Conservation (phyloP, 495 filamentous ascomycete species). For the Xylaria telfairii region DNA sequence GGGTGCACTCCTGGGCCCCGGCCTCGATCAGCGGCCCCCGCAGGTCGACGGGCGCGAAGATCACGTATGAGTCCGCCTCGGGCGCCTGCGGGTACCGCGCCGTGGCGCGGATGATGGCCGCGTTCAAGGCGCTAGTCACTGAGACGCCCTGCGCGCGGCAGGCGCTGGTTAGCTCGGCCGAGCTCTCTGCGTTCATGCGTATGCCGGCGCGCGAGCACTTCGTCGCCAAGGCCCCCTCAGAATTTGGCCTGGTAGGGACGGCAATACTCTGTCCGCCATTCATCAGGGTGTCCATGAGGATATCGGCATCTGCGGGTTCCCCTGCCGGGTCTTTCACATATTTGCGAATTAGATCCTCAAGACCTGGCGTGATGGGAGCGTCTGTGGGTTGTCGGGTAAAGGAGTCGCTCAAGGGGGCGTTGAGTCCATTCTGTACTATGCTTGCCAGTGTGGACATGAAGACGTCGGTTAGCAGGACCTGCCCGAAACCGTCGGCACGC, state of each 20-base stretch:
- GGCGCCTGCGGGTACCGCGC: constrained; percentile 21
- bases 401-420: constrained; percentile 1
- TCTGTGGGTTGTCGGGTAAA: not conserved
- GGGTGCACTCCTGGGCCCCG: constrained; percentile 15
- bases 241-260: constrained; percentile 10
- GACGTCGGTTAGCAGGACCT: constrained; percentile 27
- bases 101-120: constrained; percentile 31
- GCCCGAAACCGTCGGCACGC: constrained; percentile 39
- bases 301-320: constrained; percentile 5
- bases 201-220: not conserved
- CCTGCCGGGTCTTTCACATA: not conserved
- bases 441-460: constrained; percentile 28
- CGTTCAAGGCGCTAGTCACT: constrained; percentile 32
- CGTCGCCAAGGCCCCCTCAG: not conserved
- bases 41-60: constrained; percentile 33
- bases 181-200: not conserved
- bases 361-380: not conserved
- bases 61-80: constrained; percentile 14
- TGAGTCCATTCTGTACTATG: not conserved
- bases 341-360: constrained; percentile 16
- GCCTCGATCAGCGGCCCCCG: constrained; percentile 18
- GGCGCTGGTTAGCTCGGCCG: constrained; percentile 14
- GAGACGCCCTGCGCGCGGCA: constrained; percentile 20
- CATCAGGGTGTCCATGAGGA: constrained; percentile 1
- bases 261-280: constrained; percentile 24